phyloP scores from a whole-genome alignment of 805 yeast species.

The Grigorovia transvaalensis region DNA sequence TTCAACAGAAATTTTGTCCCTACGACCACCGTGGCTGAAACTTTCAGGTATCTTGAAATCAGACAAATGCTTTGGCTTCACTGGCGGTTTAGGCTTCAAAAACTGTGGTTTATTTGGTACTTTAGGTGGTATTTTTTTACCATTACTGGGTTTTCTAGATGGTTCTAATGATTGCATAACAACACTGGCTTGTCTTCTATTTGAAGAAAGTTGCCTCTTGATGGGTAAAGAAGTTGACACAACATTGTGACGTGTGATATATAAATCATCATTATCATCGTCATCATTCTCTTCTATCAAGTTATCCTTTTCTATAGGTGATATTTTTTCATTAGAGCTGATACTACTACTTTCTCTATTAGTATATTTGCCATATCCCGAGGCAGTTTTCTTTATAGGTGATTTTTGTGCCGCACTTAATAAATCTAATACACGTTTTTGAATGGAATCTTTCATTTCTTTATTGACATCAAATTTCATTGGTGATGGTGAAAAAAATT shows the following conservation, averaged over 20 bases:
- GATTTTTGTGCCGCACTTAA: constrained; percentile 25
- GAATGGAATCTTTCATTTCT: constrained; percentile 33
- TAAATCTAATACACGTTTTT: constrained; percentile 44
- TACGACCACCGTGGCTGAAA: background rate
- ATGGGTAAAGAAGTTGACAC: background rate
- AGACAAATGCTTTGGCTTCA: constrained; percentile 37
- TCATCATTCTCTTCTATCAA: background rate
- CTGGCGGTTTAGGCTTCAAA: constrained; percentile 16
- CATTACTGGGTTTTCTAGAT: constrained; percentile 7
- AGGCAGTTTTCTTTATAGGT: constrained; percentile 43
- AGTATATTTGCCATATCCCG: constrained; percentile 74
- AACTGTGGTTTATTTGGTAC: constrained; percentile 17
- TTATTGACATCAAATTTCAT: constrained; percentile 3
- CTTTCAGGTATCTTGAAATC: background rate
- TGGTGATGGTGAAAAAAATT: constrained; percentile 4
- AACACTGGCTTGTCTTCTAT: constrained; percentile 4
- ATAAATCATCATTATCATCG: background rate
- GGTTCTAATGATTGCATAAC: constrained; percentile 1
- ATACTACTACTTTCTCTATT: constrained; percentile 19
- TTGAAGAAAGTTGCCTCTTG: background rate
- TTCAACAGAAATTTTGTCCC: background rate
- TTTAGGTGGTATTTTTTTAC: constrained; percentile 38
- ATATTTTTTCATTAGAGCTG: background rate
- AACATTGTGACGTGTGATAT: background rate
- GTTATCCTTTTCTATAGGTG: background rate